Evolutionary conservation across 2,329 filamentous ascomycete species (phyloP).

Genomic region (Penicillium sp.): DNA sequence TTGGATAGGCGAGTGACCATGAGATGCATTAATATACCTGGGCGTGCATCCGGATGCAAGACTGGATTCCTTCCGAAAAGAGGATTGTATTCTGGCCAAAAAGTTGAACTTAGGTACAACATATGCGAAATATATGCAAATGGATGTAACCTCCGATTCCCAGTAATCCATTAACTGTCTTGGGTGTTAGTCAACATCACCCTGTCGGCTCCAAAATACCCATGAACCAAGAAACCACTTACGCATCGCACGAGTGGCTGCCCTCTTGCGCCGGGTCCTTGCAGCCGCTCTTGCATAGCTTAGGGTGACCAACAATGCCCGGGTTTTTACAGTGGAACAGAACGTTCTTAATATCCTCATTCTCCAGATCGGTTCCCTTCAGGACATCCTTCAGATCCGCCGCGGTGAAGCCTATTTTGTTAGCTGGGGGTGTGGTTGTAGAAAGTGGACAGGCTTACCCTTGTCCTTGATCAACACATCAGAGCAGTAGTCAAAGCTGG

Average conservation of each 20-base stretch:
- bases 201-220: no score
- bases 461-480: conserved; percentile 28
- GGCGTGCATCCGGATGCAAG: no score
- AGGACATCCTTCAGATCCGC: conserved; percentile 28
- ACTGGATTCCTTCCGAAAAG: no score
- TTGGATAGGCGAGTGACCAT: no score
- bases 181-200: no score
- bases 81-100: no score
- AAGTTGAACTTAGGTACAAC: no score
- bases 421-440: not conserved
- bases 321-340: conserved; percentile 38
- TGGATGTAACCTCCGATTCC: no score
- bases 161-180: no score
- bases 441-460: conserved; percentile 18
- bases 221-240: no score
- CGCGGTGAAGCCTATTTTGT: conserved; percentile 28
- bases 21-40: no score
- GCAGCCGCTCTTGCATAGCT: conserved; percentile 32
- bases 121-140: no score
- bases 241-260: conserved; percentile 27
- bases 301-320: conserved; percentile 32
- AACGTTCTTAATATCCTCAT: conserved; percentile 28
- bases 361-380: conserved; percentile 28
- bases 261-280: conserved; percentile 26
- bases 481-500: conserved; percentile 38